Base-by-base conservation (phyloP, 192 early-diverging fungal genomes). In the Umbelopsis sp. region DNA sequence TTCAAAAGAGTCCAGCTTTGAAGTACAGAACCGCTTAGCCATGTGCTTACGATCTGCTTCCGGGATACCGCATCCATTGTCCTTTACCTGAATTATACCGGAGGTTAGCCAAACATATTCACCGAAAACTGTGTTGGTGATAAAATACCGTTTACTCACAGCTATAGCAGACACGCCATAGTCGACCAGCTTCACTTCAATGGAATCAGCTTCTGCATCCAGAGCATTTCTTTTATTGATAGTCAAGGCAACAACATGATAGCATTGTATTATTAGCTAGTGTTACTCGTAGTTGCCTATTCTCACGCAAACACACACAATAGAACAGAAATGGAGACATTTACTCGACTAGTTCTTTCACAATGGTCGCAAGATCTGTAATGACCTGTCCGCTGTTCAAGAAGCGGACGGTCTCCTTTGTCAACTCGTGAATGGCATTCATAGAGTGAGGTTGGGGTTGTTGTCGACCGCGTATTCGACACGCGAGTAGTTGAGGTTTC, bases 341-440 rank as follows among this genome's bases (percentile, higher is more conserved):
- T 46, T 79, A 78, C 80, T 81, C 80, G 25, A 81, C 41, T 7
- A 81, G 64, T 22, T 81, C 80, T 46, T 81, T 81, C 15, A 78
- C 74, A 37, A 81, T 71, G 21, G 69, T 49, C 0, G 72, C 73
- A 9, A 79, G 22, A 70, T 73, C 49, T 1, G 69, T 68, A 47
- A 81, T 81, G 18, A 81, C 77, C 70, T 81, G 80, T 16, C 80
- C 80, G 20, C 74, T 73, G 35, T 78, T 65, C 61, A 81, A 50
- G 13, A n/a, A 23, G 11, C 77, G 20, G 55, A 75, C 48, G 4
- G 80, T 81, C 4, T 48, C 23, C 21, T 23, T 76, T 53, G 74
- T 73, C 15, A 81, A 52, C 44, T 68, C 23, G 16, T 58, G 67
- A 49, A 74, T 74, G 46, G 49, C 66, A 33, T 68, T 61, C 55